phyloP scores from a whole-genome alignment of 1,284 basidiomycete genomes.

The Cutaneotrichosporon sp. region DNA sequence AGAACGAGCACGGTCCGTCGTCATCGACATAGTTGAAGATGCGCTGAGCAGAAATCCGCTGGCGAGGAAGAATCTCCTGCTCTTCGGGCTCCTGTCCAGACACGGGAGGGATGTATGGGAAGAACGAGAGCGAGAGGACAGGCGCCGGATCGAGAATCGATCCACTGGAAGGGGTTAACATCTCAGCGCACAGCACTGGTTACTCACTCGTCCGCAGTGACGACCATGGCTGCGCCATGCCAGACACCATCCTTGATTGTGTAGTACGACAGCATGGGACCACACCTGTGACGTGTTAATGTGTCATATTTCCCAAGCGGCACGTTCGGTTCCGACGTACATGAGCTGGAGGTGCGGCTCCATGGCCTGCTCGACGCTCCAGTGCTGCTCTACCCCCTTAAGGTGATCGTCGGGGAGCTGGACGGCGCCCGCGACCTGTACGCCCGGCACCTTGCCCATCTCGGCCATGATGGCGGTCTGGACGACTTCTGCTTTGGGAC shows the following conservation, averaged over 20 bases:
- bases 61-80: slow-evolving; percentile 21
- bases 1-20: slow-evolving; percentile 77
- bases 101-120: slow-evolving; percentile 33
- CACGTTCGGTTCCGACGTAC: slow-evolving; percentile 32
- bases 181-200: neutral
- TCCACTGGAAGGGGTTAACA: slow-evolving; percentile 42
- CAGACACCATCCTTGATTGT: slow-evolving; percentile 75
- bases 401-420: slow-evolving; percentile 9
- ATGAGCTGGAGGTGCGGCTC: slow-evolving; percentile 54
- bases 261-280: slow-evolving; percentile 87
- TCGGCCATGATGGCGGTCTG: slow-evolving; percentile 22
- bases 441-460: slow-evolving; percentile 9
- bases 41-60: slow-evolving; percentile 63
- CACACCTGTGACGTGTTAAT: slow-evolving; percentile 52
- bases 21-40: slow-evolving; percentile 76
- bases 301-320: neutral
- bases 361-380: slow-evolving; percentile 41
- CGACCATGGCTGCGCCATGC: slow-evolving; percentile 81
- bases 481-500: slow-evolving; percentile 16
- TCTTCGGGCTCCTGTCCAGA: neutral
- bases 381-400: slow-evolving; percentile 28
- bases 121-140: slow-evolving; percentile 62
- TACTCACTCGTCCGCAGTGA: slow-evolving; percentile 57
- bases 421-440: slow-evolving; percentile 12
- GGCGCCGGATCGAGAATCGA: slow-evolving; percentile 77